Conservation (phyloP, 106 monocot species). For the Ottelia alismoides region DNA sequence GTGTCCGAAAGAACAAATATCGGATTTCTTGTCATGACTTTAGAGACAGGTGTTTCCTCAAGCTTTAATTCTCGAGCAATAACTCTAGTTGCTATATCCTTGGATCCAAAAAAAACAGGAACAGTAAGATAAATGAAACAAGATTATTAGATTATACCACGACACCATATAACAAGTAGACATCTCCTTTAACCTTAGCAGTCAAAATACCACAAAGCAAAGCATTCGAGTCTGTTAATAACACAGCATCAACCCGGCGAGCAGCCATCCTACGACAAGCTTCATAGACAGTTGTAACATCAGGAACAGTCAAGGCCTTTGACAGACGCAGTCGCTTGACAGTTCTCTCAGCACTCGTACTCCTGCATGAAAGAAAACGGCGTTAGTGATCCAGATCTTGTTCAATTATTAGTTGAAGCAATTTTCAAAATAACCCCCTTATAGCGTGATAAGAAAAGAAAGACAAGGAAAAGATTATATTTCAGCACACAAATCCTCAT, state of each 20-base stretch:
- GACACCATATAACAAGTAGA: too few relatives aligned
- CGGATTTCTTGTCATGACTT: slow-evolving; percentile 72
- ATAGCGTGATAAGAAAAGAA: too few relatives aligned
- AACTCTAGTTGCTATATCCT: slow-evolving; percentile 67
- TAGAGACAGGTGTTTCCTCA: slow-evolving; percentile 60
- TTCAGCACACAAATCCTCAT: too few relatives aligned
- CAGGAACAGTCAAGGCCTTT: slow-evolving; percentile 69
- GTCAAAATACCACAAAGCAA: slow-evolving; percentile 79
- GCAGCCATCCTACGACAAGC: slow-evolving; percentile 70
- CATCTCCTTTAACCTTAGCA: slow-evolving; percentile 83
- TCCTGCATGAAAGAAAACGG: slow-evolving; percentile 12
- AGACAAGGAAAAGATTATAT: too few relatives aligned
- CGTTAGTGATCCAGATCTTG: too few relatives aligned
- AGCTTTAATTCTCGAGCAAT: slow-evolving; percentile 55
- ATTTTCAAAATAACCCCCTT: too few relatives aligned
- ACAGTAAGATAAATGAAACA: neutral
- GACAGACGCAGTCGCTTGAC: slow-evolving; percentile 50
- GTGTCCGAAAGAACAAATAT: slow-evolving; percentile 75
- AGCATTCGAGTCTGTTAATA: slow-evolving; percentile 70
- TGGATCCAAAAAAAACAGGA: neutral
- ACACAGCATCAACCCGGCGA: slow-evolving; percentile 54
- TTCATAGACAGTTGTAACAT: slow-evolving; percentile 42
- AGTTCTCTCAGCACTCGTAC: slow-evolving; percentile 47
- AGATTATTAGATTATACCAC: too few relatives aligned
- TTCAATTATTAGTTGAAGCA: too few relatives aligned